Evolutionary conservation across 306 rosid species (phyloP).

Genomic region (Cicer arietinum): DNA sequence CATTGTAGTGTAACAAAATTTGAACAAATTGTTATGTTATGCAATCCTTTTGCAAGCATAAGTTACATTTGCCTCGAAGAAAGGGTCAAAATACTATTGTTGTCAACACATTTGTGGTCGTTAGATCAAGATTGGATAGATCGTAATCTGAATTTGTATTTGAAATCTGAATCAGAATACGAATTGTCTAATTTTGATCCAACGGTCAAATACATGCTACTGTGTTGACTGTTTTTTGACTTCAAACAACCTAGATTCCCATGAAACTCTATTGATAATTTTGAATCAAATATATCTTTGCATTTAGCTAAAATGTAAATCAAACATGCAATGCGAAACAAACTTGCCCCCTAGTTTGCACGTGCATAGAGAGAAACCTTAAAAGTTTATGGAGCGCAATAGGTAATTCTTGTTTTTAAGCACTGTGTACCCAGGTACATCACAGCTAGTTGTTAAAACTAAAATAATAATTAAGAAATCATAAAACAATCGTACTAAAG

Average conservation of each 20-base stretch:
- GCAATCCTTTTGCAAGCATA: background rate
- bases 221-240: background rate
- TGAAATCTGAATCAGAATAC: background rate
- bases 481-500: background rate
- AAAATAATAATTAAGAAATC: background rate
- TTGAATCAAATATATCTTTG: background rate
- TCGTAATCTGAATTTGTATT: background rate
- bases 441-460: background rate
- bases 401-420: background rate
- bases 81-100: too few species aligned
- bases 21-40: too few species aligned
- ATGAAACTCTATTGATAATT: background rate
- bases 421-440: background rate
- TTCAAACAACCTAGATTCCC: background rate
- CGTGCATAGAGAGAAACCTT: constrained; percentile 18
- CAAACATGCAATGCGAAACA: background rate
- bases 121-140: background rate
- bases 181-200: background rate
- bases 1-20: too few species aligned
- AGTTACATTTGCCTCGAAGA: background rate
- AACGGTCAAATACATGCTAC: background rate
- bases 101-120: background rate
- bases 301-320: background rate
- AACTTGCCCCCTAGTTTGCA: background rate
- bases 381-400: background rate